Evolutionary conservation across 805 yeast genomes (phyloP), one percentile per base, ranked within the genome.

Genomic region (Cyberlindnera meyerae): DNA sequence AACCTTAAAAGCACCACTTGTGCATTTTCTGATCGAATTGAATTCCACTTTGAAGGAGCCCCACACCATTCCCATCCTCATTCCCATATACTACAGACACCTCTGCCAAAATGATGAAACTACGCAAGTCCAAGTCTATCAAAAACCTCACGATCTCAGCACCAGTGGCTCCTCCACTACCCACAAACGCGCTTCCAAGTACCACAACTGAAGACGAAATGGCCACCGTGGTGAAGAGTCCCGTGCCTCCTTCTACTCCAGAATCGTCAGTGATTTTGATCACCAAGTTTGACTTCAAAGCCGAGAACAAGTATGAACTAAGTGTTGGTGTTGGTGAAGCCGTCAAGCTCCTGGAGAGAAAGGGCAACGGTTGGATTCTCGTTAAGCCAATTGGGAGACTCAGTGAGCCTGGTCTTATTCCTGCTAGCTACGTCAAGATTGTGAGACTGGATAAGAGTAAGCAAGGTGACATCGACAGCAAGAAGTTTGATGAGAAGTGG

Each of bases 371-470:
- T 2, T 74, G 79, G 78, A 53, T 75, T 3, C 52, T 73, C 29
- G 82, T 73, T 8, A 74, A 75, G 51, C 69, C 73, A n/a, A 65
- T 76, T 24, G 73, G 71, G 28, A 61, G 66, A 40, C 39, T 72
- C 21, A 54, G 61, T 5, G 54, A 51, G 4, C 68, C 73, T 1
- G 81, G 81, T 1, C 55, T 75, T 38, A 65, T 76, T 2, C 81
- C 81, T 1, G 69, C 74, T 3, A 59, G 65, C 24, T 70, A 69
- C 47, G 71, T 66, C 16, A 70, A 63, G 33, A 68, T 70, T 18
- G 73, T 70, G n/a, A 60, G 63, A 17, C 42, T 54, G 21, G 58
- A 62, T 39, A 71, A 70, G n/a, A 41, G 39, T 14, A 35, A 27
- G 3, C n/a, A n/a, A n/a, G n/a, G n/a, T n/a, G n/a, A n/a, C n/a